Percentiles rank a stretch among this genome's conserved stretches.
These are phyloP conservation scores for Apophysomyces trapeziformis DNA, from an alignment of 371 early-diverging fungal genomes.

Conservation along the genomic window DNA sequence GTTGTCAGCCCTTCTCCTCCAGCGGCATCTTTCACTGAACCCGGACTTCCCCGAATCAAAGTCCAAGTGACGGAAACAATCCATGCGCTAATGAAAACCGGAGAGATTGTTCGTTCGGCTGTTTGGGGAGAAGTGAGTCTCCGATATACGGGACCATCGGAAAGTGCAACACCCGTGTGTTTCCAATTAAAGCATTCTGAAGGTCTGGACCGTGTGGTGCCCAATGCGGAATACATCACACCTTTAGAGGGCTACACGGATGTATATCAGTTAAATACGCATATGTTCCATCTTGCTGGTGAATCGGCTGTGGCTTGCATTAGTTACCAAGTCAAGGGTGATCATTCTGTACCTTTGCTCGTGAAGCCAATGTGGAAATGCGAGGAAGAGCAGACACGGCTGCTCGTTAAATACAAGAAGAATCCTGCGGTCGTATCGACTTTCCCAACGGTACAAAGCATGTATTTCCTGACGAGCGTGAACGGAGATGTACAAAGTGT, in stretches of 20 bases:
- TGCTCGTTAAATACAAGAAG: constrained; percentile 57
- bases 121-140: constrained; percentile 56
- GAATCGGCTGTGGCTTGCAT: constrained; percentile 36
- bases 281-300: constrained; percentile 35
- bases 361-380: constrained; percentile 65
- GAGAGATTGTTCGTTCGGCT: constrained; percentile 43
- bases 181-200: constrained; percentile 40
- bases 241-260: constrained; percentile 25
- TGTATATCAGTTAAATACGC: constrained; percentile 43
- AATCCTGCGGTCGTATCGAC: background rate
- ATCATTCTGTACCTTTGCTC: constrained; percentile 38
- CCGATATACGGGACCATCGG: constrained; percentile 34
- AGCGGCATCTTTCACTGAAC: background rate
- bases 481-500: constrained; percentile 54
- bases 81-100: constrained; percentile 45
- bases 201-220: constrained; percentile 34
- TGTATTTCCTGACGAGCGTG: constrained; percentile 53
- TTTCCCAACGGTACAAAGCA: constrained; percentile 30
- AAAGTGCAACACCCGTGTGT: constrained; percentile 34
- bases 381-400: constrained; percentile 53
- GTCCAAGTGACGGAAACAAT: constrained; percentile 51
- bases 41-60: constrained; percentile 26
- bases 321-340: constrained; percentile 50
- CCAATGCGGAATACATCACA: constrained; percentile 41
- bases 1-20: background rate